Conservation (phyloP, 2,329 filamentous ascomycete genomes). For the Epichloe scottii region DNA sequence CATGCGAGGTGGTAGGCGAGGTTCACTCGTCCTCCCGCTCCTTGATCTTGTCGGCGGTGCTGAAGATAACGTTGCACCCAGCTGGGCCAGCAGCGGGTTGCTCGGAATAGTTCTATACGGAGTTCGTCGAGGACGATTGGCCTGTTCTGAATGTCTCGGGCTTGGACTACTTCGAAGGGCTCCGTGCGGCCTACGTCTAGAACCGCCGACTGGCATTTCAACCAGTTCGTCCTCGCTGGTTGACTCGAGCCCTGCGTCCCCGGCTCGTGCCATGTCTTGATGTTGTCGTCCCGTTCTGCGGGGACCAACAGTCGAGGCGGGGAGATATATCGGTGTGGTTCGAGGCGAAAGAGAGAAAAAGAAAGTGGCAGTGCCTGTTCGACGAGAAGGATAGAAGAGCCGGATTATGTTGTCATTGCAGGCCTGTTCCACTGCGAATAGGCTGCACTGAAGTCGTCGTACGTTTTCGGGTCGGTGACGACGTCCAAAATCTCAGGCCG, state of each 20-base stretch:
- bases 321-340: background rate
- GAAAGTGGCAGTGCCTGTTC: background rate
- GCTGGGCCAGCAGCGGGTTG: background rate
- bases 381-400: background rate
- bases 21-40: background rate
- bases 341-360: background rate
- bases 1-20: background rate
- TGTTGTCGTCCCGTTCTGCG: background rate
- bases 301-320: background rate
- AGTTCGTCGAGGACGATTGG: background rate
- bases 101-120: background rate
- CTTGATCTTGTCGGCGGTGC: background rate
- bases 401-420: background rate
- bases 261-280: conserved; percentile 9
- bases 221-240: conserved; percentile 21
- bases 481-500: background rate
- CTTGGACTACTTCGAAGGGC: background rate
- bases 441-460: background rate
- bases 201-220: conserved; percentile 17
- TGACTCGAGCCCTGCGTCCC: conserved; percentile 6
- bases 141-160: background rate
- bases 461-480: background rate
- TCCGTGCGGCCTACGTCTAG: conserved; percentile 2
- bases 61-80: background rate
- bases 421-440: background rate